Evolutionary conservation across 2,329 filamentous ascomycete genomes (phyloP).

Genomic region (Paracamarosporium sp.): DNA sequence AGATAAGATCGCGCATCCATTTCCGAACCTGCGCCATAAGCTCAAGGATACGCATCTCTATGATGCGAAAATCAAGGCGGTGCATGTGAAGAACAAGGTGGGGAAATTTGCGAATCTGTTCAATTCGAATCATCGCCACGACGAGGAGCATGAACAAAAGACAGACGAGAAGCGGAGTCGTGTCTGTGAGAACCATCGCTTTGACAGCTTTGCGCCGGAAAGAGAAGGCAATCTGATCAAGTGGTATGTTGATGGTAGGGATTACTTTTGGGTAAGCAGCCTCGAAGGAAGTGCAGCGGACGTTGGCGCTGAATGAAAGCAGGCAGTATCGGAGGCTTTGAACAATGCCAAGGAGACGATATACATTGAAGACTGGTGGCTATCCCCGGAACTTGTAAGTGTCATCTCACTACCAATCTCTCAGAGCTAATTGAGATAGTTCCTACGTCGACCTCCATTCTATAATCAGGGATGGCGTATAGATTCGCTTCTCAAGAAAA

Average conservation of each 20-base stretch:
- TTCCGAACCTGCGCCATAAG: slow-evolving; percentile 51
- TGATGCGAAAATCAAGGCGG: slow-evolving; percentile 59
- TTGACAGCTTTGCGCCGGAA: slow-evolving; percentile 89
- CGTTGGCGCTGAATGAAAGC: background rate
- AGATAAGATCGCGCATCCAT: slow-evolving; percentile 48
- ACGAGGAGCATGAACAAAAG: slow-evolving; percentile 86
- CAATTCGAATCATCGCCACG: slow-evolving; percentile 89
- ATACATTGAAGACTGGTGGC: slow-evolving; percentile 97
- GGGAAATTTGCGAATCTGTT: slow-evolving; percentile 73
- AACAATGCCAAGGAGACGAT: slow-evolving; percentile 91
- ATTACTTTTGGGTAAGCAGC: slow-evolving; percentile 78
- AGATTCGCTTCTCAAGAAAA: slow-evolving; percentile 85
- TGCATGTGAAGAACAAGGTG: slow-evolving; percentile 67
- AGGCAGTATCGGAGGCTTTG: slow-evolving; percentile 84
- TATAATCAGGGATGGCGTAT: slow-evolving; percentile 85
- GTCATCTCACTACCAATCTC: background rate
- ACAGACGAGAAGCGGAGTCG: slow-evolving; percentile 81
- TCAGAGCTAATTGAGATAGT: slow-evolving; percentile 47
- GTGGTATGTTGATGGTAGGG: slow-evolving; percentile 95
- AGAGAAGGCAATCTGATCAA: slow-evolving; percentile 86
- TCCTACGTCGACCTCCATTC: slow-evolving; percentile 82
- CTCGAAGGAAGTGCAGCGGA: background rate
- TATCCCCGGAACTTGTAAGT: slow-evolving; percentile 75
- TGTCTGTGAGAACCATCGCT: slow-evolving; percentile 78
- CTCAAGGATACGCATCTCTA: slow-evolving; percentile 55